Conservation (phyloP, 441 rosid genomes). For the Pelargonium fulgidum region DNA sequence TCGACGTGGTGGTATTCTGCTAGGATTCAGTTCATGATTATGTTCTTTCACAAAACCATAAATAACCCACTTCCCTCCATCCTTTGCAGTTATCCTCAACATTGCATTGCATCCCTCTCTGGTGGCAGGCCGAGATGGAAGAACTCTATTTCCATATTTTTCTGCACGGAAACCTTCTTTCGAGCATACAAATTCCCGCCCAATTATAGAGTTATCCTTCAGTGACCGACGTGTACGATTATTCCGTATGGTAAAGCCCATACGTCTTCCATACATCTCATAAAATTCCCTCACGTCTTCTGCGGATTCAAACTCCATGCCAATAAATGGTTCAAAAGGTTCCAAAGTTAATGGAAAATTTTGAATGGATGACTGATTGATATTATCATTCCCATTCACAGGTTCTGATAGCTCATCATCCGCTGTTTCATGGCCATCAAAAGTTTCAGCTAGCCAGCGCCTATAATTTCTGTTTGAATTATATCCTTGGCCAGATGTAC, state of each 20-base stretch:
- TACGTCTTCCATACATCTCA: constrained; percentile 32
- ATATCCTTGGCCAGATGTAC: constrained; percentile 27
- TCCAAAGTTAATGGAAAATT: constrained; percentile 20
- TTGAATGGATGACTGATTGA: constrained; percentile 18
- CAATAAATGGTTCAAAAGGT: constrained; percentile 24
- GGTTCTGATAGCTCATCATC: constrained; percentile 31
- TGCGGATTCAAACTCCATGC: constrained; percentile 37
- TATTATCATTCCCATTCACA: constrained; percentile 24
- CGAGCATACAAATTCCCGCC: constrained; percentile 39
- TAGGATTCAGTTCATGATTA: constrained; percentile 34
- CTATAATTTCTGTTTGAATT: constrained; percentile 25
- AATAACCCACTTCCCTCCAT: constrained; percentile 36
- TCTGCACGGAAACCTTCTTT: constrained; percentile 34
- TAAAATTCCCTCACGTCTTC: constrained; percentile 44
- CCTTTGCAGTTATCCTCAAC: constrained; percentile 37
- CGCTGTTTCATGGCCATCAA: constrained; percentile 30
- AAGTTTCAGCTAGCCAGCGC: constrained; percentile 32
- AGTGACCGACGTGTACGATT: constrained; percentile 36
- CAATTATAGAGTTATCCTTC: constrained; percentile 36
- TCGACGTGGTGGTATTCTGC: constrained; percentile 30
- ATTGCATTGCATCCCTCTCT: constrained; percentile 39
- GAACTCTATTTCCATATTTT: constrained; percentile 20
- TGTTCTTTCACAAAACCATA: constrained; percentile 37
- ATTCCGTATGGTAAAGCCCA: constrained; percentile 37
- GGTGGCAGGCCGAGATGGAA: constrained; percentile 25